Base-by-base conservation (phyloP, 2,329 filamentous ascomycete species). In the Fusarium lateritium region DNA sequence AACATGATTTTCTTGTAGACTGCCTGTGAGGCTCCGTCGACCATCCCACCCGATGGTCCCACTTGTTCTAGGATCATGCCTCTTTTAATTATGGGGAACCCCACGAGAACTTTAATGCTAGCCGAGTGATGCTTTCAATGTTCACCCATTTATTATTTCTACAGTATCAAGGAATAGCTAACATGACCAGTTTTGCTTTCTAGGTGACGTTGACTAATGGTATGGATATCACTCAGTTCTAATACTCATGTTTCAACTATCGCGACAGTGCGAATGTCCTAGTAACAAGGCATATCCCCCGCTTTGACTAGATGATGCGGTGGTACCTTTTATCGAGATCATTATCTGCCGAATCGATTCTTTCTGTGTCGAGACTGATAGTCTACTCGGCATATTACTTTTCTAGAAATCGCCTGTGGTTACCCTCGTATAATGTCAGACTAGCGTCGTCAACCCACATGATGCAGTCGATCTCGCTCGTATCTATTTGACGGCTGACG, bases 381-480 rank as follows among this genome's bases (percentile, higher is more conserved):
- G 17, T 34, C 38, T 13, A 14, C 17, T 14, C 21, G 24, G 24
- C 21, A 47, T 26, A 19, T 17, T 15, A n/a, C 28, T 9, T 38
- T 43, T 17, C n/a, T 13, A 28, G 13, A 15, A 21, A 26, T 40
- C 28, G 28, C 28, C 36, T 39, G 45, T 31, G 6, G 21, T 28
- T 22, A 31, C 40, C 31, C 59, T 53, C 60, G 53, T 60, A 60
- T 60, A 31, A 33, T 31, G 15, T 14, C 14, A 39, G 28, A 36
- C 54, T 60, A 65, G 38, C 39, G 46, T 38, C 38, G n/a, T 42
- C 33, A 42, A 46, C 45, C 36, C 42, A 40, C 62, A 52, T 50
- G 43, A 56, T 56, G n/a, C 22, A 31, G 43, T 47, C 39, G 47
- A 46, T 68, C 47, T 64, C 19, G 42, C 44, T 68, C 65, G 65